Base-by-base conservation (phyloP, 2,329 filamentous ascomycete genomes). In the Trichoderma sp. region DNA sequence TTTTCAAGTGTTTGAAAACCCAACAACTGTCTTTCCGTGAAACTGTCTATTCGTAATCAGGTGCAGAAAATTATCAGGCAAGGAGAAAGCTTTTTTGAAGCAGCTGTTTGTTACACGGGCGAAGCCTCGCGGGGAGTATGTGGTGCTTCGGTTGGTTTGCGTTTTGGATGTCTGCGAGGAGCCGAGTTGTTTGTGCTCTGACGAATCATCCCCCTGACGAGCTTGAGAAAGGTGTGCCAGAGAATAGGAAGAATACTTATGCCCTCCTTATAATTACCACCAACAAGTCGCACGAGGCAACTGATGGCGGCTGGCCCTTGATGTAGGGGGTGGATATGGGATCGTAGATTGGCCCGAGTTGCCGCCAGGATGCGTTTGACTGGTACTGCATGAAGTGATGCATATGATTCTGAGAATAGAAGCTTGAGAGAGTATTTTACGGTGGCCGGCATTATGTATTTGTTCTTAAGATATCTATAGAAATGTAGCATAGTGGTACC, bases 111-210 rank as follows among this genome's bases (percentile, higher is more conserved):
- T 64, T 33, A n/a, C 68, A 72, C 68, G 9, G 18, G 14, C 11
- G 38, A 50, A 24, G 9, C 27, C 63, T 62, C 27, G 53, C 31
- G 35, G 16, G 16, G 41, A 60, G 18, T n/a, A 21, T 2, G 27
- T 27, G n/a, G 11, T 35, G 35, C 8, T 35, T 72, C 38, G 38
- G 59, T 35, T 53, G 38, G 68, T 50, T 64, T 50, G 38, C 27
- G n/a, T 35, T n/a, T 33, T 24, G 12, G 29, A 53, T 27, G 31
- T 24, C 35, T 72, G 68, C 68, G 14, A 64, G 68, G 27, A 72
- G 68, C 68, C 68, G 68, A 50, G 38, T 50, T 72, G 68, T 72
- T 72, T 72, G 68, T 24, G 6, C 33, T 14, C 33, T 68, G 65
- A 59, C 45, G 65, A 68, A 59, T 29, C 29, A 27, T 12, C 38